phyloP scores from a whole-genome alignment of 2,329 filamentous ascomycete species.

The Onygenales sp. region DNA sequence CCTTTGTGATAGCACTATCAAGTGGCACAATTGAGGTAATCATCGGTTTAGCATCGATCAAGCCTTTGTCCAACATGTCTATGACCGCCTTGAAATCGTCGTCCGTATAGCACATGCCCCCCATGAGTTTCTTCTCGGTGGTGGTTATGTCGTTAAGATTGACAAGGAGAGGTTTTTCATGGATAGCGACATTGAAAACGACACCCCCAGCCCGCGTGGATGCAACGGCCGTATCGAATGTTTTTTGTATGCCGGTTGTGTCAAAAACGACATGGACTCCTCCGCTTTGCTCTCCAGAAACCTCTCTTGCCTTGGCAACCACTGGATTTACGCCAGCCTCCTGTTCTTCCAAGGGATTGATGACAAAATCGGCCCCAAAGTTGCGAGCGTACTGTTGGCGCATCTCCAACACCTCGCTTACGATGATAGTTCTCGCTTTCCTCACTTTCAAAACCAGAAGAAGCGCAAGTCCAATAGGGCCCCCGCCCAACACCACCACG shows the following conservation, averaged over 20 bases:
- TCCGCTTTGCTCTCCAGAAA: slow-evolving; percentile 41
- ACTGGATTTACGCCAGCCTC: slow-evolving; percentile 33
- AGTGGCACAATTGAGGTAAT: slow-evolving; percentile 51
- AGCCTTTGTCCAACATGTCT: slow-evolving; percentile 32
- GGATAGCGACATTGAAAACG: slow-evolving; percentile 57
- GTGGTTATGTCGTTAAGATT: slow-evolving; percentile 46
- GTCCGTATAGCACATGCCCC: slow-evolving; percentile 40
- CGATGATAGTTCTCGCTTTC: slow-evolving; percentile 47
- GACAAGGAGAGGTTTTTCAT: slow-evolving; percentile 48
- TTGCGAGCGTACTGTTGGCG: slow-evolving; percentile 43
- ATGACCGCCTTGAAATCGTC: slow-evolving; percentile 51
- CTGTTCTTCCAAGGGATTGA: slow-evolving; percentile 38
- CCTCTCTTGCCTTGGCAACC: slow-evolving; percentile 33
- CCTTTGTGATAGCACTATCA: slow-evolving; percentile 47
- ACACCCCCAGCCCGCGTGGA: slow-evolving; percentile 46
- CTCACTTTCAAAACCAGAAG: slow-evolving; percentile 49
- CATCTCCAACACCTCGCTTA: slow-evolving; percentile 45
- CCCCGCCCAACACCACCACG: slow-evolving; percentile 50
- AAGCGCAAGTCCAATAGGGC: slow-evolving; percentile 53
- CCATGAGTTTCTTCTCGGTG: slow-evolving; percentile 44
- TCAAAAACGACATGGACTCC: slow-evolving; percentile 54
- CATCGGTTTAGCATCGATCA: slow-evolving; percentile 45
- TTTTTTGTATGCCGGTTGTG: slow-evolving; percentile 50
- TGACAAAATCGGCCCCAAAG: slow-evolving; percentile 47
- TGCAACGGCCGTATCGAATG: slow-evolving; percentile 36